Conservation (phyloP, 2,329 filamentous ascomycete genomes). For the Fusarium sp. region DNA sequence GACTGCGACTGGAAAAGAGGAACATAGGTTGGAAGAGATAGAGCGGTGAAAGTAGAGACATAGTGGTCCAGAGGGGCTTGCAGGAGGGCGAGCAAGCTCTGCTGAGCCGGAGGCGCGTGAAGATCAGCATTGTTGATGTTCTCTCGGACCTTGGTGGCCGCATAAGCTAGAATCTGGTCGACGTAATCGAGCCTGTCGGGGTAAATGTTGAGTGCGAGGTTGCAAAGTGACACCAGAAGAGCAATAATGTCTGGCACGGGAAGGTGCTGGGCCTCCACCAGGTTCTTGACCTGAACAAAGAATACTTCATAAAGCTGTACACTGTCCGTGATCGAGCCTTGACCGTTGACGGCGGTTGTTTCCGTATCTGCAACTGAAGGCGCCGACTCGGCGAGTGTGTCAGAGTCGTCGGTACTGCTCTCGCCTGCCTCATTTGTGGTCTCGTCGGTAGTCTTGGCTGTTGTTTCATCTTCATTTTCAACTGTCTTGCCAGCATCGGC, state of each 20-base stretch:
- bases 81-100: constrained; percentile 88
- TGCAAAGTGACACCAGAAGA: constrained; percentile 89
- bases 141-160: constrained; percentile 84
- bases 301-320: constrained; percentile 97
- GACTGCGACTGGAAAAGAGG: constrained; percentile 90
- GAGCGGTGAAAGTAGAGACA: constrained; percentile 92
- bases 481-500: constrained; percentile 42
- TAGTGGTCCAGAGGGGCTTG: constrained; percentile 91
- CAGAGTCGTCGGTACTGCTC: constrained; percentile 45
- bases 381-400: constrained; percentile 47
- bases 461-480: constrained; percentile 33
- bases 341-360: constrained; percentile 58
- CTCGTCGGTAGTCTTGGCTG: constrained; percentile 43
- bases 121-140: constrained; percentile 95
- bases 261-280: constrained; percentile 89
- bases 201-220: constrained; percentile 95
- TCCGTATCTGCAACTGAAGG: constrained; percentile 59
- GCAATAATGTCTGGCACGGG: constrained; percentile 96
- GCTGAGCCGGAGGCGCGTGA: constrained; percentile 86
- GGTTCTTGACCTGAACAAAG: constrained; percentile 92
- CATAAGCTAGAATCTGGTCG: constrained; percentile 91
- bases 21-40: constrained; percentile 91
- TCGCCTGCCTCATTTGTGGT: constrained; percentile 21
- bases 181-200: constrained; percentile 93
- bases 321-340: constrained; percentile 62